These are phyloP conservation scores for Brassica incana DNA, from an alignment of 345 rosid species.

Conservation along the genomic window DNA sequence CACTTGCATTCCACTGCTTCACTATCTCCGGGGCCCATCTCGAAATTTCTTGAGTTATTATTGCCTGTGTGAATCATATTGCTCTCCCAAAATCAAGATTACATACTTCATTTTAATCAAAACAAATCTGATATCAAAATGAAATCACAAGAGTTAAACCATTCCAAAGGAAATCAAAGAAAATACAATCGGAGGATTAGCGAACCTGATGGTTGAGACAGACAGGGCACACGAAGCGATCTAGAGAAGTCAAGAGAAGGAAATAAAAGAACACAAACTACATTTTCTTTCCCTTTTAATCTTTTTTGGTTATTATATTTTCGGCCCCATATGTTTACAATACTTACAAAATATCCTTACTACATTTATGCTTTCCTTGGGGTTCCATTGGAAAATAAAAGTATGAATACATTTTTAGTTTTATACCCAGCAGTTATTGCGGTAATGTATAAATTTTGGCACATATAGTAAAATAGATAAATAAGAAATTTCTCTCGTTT, in stretches of 20 bases:
- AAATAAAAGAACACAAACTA: not conserved
- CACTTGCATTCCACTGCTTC: conserved; percentile 68
- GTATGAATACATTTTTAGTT: too few relatives aligned
- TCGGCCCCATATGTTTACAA: not conserved
- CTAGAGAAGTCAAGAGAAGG: not conserved
- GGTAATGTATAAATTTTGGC: too few relatives aligned
- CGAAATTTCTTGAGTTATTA: too few relatives aligned
- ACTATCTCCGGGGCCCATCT: conserved; percentile 36
- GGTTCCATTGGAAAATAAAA: too few relatives aligned
- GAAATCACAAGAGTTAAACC: not conserved
- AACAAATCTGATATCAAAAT: not conserved
- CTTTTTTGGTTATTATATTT: not conserved
- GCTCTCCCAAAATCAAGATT: not conserved
- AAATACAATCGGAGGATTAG: not conserved
- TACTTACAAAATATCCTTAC: not conserved
- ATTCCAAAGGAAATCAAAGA: not conserved
- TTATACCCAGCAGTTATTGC: too few relatives aligned
- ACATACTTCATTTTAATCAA: not conserved
- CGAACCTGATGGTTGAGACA: not conserved
- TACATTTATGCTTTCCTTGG: too few relatives aligned
- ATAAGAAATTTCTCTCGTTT: too few relatives aligned
- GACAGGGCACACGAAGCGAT: not conserved
- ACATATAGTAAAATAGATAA: too few relatives aligned
- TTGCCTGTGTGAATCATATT: not conserved
- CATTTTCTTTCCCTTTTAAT: not conserved